Evolutionary conservation across 2,329 filamentous ascomycete genomes (phyloP).

Genomic region (Cryphonectria parasitica): DNA sequence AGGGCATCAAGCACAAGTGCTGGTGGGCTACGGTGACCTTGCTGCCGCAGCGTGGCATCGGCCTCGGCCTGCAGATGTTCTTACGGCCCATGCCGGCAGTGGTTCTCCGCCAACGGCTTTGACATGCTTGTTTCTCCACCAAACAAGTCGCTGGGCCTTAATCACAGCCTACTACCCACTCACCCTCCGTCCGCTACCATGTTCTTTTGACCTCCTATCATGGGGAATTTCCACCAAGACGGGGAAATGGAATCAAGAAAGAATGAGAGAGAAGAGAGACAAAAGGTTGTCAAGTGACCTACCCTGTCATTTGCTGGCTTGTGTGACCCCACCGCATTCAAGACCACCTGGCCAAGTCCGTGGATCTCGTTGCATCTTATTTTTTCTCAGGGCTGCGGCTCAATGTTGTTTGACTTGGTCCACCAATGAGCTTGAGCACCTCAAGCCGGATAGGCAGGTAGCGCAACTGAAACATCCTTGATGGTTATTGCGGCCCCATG

Average conservation of each 20-base stretch:
- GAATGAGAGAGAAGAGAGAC: too few relatives aligned
- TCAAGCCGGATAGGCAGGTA: slow-evolving; percentile 6
- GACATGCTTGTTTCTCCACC: slow-evolving; percentile 13
- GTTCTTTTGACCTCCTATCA: not conserved
- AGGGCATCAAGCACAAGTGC: not conserved
- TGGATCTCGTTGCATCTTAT: not conserved
- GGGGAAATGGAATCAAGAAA: not conserved
- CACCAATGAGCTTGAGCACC: slow-evolving; percentile 7
- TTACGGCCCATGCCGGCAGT: slow-evolving; percentile 1
- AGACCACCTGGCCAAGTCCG: not conserved
- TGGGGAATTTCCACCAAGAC: not conserved
- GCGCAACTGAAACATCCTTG: slow-evolving; percentile 3
- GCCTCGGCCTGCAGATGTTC: not conserved
- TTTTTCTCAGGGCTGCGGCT: not conserved
- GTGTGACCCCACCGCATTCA: not conserved
- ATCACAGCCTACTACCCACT: not conserved
- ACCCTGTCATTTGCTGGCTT: not conserved
- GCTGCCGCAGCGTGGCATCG: slow-evolving; percentile 1
- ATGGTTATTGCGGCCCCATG: not conserved
- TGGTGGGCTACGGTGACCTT: not conserved
- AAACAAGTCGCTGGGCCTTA: slow-evolving; percentile 8
- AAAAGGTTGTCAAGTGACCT: not conserved
- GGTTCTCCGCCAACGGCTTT: slow-evolving; percentile 8
- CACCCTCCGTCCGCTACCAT: not conserved
- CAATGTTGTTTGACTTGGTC: not conserved